Percentiles rank a stretch among this genome's conserved stretches.
These are phyloP conservation scores for Ophiostoma pallidulum DNA, from an alignment of 2,329 filamentous ascomycete genomes.

Conservation along the genomic window DNA sequence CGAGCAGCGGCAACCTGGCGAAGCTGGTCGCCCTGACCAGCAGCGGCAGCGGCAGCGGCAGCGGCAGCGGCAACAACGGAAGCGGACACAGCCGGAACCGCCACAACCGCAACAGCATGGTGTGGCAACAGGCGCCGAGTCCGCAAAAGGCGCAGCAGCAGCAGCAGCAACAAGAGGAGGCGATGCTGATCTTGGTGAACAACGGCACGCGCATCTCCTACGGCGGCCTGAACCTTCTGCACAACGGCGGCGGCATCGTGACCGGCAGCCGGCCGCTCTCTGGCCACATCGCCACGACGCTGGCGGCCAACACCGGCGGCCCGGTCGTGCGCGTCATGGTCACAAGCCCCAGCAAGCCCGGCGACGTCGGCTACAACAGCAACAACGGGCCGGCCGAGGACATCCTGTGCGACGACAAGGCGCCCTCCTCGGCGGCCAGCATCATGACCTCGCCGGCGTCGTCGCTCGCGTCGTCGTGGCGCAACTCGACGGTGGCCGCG, in stretches of 20 bases:
- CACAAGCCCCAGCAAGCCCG: constrained; percentile 4
- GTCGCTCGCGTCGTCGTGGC: constrained; percentile 1
- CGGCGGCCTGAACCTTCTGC: constrained; percentile 1
- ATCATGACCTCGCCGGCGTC: too few species aligned
- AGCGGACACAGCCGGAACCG: background rate
- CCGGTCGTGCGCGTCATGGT: constrained; percentile 1
- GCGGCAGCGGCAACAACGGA: background rate
- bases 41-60: background rate
- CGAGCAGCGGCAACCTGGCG: background rate
- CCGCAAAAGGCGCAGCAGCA: background rate
- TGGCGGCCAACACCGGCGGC: background rate
- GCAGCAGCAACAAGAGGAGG: background rate
- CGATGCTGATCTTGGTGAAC: background rate
- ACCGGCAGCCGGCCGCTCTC: background rate
- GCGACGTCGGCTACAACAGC: background rate
- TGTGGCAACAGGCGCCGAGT: background rate
- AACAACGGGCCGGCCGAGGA: background rate
- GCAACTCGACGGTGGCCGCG: background rate
- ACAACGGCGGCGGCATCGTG: too few species aligned
- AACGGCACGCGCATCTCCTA: constrained; percentile 11
- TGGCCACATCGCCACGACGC: background rate
- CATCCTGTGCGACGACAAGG: constrained; percentile 1
- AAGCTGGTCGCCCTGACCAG: too few species aligned
- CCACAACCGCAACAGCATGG: background rate
- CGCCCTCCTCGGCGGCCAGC: background rate